These are phyloP conservation scores for Fusarium torulosum DNA, from an alignment of 2,329 filamentous ascomycete species.

Conservation along the genomic window DNA sequence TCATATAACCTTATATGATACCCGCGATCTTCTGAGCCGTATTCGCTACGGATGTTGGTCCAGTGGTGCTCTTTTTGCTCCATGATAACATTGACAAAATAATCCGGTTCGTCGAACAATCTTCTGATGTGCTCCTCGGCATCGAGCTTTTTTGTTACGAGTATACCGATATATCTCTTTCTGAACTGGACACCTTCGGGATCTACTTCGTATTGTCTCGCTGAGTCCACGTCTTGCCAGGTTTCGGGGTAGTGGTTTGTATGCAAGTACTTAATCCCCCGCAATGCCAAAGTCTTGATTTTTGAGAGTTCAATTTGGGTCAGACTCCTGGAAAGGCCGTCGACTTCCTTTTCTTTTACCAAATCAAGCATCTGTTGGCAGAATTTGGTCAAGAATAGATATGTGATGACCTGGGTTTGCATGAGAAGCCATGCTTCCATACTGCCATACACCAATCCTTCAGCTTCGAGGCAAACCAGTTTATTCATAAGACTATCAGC, in stretches of 20 bases:
- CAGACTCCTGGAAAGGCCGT: neutral
- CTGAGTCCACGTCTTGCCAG: conserved; percentile 28
- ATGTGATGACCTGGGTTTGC: conserved; percentile 37
- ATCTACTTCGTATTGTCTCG: conserved; percentile 34
- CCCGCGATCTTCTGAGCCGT: neutral
- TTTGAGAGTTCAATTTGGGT: neutral
- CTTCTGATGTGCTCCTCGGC: conserved; percentile 31
- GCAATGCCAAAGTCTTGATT: neutral
- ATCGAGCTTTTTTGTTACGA: conserved; percentile 14
- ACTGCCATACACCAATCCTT: neutral
- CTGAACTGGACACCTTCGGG: neutral
- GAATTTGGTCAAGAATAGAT: conserved; percentile 27
- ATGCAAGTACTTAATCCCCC: neutral
- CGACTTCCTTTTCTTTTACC: neutral
- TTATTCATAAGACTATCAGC: too few relatives aligned
- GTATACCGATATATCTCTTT: conserved; percentile 10
- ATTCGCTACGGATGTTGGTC: conserved; percentile 29
- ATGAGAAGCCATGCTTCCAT: conserved; percentile 38
- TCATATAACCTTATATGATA: conserved; percentile 19
- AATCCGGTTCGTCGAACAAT: conserved; percentile 41
- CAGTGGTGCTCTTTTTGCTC: conserved; percentile 45
- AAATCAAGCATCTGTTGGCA: conserved; percentile 24
- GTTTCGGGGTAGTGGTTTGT: neutral
- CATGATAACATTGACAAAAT: conserved; percentile 28
- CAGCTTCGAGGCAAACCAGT: too few relatives aligned